phyloP scores from a whole-genome alignment of 306 rosid genomes.

The Rosa chinensis region DNA sequence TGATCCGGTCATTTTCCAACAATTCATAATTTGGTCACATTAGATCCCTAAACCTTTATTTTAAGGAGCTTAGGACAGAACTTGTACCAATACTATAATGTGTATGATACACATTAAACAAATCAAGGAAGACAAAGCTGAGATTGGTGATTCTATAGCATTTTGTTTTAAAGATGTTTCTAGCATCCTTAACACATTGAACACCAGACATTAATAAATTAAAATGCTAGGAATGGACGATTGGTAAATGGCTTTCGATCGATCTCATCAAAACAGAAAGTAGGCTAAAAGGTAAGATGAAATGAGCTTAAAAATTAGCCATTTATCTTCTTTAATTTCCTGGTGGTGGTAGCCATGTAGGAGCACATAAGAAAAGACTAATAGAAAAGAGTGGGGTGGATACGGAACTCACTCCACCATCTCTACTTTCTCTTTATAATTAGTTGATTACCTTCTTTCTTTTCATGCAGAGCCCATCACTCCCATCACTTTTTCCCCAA shows the following conservation, averaged over 20 bases:
- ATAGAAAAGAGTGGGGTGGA: slow-evolving; percentile 26
- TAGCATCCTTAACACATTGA: not conserved
- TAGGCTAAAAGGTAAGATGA: slow-evolving; percentile 8
- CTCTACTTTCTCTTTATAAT: slow-evolving; percentile 32
- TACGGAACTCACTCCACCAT: slow-evolving; percentile 40
- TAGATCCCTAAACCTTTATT: too few relatives aligned
- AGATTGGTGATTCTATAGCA: not conserved
- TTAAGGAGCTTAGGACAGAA: not conserved
- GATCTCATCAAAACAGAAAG: slow-evolving; percentile 4
- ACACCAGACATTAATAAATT: not conserved
- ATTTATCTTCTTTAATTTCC: not conserved
- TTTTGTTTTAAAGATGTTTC: not conserved
- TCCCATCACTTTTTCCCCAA: slow-evolving; percentile 20
- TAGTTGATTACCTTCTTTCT: slow-evolving; percentile 34
- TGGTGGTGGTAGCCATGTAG: slow-evolving; percentile 54
- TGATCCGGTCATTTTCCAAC: too few relatives aligned
- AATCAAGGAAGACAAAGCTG: not conserved
- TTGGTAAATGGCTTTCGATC: not conserved
- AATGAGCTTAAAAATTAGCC: not conserved
- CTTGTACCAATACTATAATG: not conserved
- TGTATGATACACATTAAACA: not conserved
- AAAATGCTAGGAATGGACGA: not conserved
- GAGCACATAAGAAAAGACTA: slow-evolving; percentile 31
- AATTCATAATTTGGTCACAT: too few relatives aligned
- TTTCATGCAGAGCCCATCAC: slow-evolving; percentile 31